Evolutionary conservation across 164 flowering plant genomes (phyloP).

Genomic region (Taxillus chinensis): DNA sequence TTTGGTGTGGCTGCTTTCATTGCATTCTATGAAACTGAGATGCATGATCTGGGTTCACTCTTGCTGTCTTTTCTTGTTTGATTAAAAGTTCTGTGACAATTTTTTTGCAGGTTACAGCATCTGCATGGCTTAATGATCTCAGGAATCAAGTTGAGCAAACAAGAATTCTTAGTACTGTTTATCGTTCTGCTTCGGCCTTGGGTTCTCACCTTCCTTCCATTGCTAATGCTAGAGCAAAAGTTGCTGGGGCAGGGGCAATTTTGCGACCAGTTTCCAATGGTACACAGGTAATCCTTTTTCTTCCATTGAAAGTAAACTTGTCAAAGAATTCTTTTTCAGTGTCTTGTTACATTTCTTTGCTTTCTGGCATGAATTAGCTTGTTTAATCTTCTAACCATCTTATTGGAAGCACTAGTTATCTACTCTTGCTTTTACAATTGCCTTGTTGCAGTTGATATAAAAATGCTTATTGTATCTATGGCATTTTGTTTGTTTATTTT

Average conservation of each 20-base stretch:
- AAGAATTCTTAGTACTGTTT: constrained; percentile 84
- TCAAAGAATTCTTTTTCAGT: no score
- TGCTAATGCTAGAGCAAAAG: constrained; percentile 85
- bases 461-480: neutral
- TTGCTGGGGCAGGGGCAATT: constrained; percentile 92
- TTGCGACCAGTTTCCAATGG: constrained; percentile 87
- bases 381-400: no score
- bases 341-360: no score
- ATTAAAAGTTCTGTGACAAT: no score
- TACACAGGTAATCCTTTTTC: constrained; percentile 50
- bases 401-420: no score
- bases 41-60: no score
- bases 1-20: no score
- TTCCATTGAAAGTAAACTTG: neutral
- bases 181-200: constrained; percentile 93
- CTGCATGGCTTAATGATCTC: constrained; percentile 94
- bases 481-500: constrained; percentile 1
- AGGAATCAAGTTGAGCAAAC: constrained; percentile 86
- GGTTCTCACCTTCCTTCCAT: constrained; percentile 94
- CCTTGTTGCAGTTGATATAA: neutral
- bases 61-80: no score
- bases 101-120: constrained; percentile 70
- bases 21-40: no score
- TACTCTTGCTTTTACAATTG: no score
- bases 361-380: no score